Percentiles rank a stretch among this genome's conserved stretches.
Conservation (phyloP, 805 yeast species). For the Pichia scutulata region DNA sequence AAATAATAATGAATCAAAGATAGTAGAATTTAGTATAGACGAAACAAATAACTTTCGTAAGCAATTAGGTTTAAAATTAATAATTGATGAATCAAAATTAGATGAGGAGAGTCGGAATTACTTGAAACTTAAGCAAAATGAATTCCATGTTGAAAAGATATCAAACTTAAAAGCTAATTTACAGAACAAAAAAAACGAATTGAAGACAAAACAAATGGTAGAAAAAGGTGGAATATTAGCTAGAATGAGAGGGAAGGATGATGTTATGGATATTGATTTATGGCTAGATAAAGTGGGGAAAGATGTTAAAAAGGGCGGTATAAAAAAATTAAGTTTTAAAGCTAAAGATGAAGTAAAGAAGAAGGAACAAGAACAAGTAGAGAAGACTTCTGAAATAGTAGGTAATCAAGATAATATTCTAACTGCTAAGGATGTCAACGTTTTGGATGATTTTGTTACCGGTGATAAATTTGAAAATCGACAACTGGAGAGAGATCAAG, state of each 20-base stretch:
- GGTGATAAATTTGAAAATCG: conserved; percentile 36
- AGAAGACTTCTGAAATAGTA: conserved; percentile 6
- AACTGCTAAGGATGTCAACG: conserved; percentile 27
- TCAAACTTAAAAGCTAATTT: conserved; percentile 19
- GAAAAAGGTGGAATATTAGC: conserved; percentile 22
- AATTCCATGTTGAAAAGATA: conserved; percentile 16
- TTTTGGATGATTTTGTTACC: conserved; percentile 21
- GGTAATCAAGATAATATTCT: conserved; percentile 40
- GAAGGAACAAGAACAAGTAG: conserved; percentile 16
- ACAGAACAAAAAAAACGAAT: conserved; percentile 11
- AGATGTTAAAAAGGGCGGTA: neutral
- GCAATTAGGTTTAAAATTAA: conserved; percentile 36
- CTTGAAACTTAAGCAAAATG: conserved; percentile 25
- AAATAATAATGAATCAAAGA: conserved; percentile 12
- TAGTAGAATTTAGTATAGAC: conserved; percentile 27
- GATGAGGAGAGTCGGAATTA: conserved; percentile 32
- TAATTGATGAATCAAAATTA: conserved; percentile 34
- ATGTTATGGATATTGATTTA: conserved; percentile 27
- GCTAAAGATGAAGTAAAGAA: conserved; percentile 1
- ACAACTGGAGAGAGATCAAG: conserved; percentile 12
- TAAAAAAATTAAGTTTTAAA: conserved; percentile 9
- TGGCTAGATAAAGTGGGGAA: conserved; percentile 26
- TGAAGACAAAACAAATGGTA: conserved; percentile 18
- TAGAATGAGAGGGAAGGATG: conserved; percentile 20
- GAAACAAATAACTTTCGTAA: conserved; percentile 41